Base-by-base conservation (phyloP, 768 basidiomycete species). In the Cystobasidium ongulense region DNA sequence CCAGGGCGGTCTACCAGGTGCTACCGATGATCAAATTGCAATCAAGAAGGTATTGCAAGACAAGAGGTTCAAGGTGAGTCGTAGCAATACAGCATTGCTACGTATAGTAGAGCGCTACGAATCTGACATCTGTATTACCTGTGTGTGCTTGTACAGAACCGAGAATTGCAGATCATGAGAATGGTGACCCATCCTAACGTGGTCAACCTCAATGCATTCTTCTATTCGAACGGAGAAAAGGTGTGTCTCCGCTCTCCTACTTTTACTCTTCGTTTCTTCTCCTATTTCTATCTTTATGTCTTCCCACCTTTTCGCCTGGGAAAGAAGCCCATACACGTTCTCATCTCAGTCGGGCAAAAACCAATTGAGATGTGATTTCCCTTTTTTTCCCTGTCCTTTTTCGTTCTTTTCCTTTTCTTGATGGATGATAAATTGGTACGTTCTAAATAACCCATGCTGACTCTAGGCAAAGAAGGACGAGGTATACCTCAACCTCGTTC, bases 31-130 rank as follows among this genome's bases (percentile, higher is more conserved):
- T 73, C 92, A 97, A 78, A 96, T 99, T 80, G 96, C 96, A 63
- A 99, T 99, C 86, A 99, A 99, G 91, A 98, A 97, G 85, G 96
- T 99, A 63, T 83, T 99, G 75, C 96, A 99, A 85, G 96, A 99
- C 84, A 99, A 99, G 86, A 88, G 96, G 78, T 99, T 99, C 90
- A 99, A 99, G 91, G 95, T 94, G 75, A 76, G 86, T 83, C n/a
- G n/a, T 31, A 5, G n/a, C 43, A 41, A 23, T 35, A 29, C 39
- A n/a, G 74, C 57, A 39, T 61, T 63, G 27, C 17, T n/a, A 1
- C 1, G 7, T 23, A 1, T 27, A 46, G 18, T 33, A 17, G 63
- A 11, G 61, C 13, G 59, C 67, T 27, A 35, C 7, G 11, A 13
- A 7, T 25, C 38, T 67, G 65, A 11, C n/a, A n/a, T 52, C 59